These are phyloP conservation scores for Phoma sp. DNA, from an alignment of 2,329 filamentous ascomycete genomes.

Conservation along the genomic window DNA sequence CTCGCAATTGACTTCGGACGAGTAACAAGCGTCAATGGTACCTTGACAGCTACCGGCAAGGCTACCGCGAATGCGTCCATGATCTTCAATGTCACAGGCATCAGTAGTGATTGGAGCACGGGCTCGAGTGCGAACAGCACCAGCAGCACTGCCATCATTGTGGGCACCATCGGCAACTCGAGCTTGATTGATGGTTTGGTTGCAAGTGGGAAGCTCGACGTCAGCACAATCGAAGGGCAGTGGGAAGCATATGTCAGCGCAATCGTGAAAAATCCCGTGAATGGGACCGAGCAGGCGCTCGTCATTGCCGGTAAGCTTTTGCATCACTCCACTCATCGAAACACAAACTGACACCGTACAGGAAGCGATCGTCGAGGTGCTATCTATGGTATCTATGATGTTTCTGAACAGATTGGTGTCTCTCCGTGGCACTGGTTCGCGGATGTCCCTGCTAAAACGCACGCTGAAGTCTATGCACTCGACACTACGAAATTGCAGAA, in stretches of 20 bases:
- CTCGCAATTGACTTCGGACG: constrained; percentile 73
- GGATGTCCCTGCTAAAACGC: constrained; percentile 63
- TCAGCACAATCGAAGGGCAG: constrained; percentile 63
- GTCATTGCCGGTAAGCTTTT: constrained; percentile 64
- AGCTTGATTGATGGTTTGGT: constrained; percentile 67
- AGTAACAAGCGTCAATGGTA: constrained; percentile 72
- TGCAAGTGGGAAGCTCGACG: constrained; percentile 63
- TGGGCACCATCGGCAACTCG: constrained; percentile 72
- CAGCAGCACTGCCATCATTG: constrained; percentile 64
- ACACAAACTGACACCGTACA: constrained; percentile 22
- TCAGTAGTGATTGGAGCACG: constrained; percentile 45
- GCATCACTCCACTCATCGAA: not conserved
- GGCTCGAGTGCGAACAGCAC: constrained; percentile 19
- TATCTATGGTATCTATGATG: constrained; percentile 74
- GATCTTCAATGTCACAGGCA: constrained; percentile 54
- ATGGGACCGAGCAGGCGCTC: constrained; percentile 65
- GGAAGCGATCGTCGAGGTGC: constrained; percentile 69
- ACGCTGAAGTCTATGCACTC: constrained; percentile 63
- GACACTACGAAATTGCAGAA: constrained; percentile 63
- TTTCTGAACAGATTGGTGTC: constrained; percentile 77
- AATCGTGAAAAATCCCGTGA: constrained; percentile 65
- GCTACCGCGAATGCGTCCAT: constrained; percentile 55
- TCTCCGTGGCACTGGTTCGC: constrained; percentile 75
- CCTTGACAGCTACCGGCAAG: constrained; percentile 60
- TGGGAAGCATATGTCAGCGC: constrained; percentile 74